Evolutionary conservation across 257 asterid species (phyloP).

Genomic region (Solanum microdontum): DNA sequence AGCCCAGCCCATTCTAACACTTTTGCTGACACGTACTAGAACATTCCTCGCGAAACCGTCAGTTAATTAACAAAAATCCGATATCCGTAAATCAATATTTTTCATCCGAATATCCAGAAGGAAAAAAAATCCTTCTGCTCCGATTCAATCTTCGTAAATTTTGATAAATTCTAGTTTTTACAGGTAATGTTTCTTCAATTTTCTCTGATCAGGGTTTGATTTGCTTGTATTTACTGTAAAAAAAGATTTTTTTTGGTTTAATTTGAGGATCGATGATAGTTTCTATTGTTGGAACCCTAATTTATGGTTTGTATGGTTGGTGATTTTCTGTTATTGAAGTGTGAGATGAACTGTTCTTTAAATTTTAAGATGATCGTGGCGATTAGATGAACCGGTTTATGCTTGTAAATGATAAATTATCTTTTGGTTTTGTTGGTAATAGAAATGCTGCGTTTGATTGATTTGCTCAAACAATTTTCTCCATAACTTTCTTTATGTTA

Average conservation of each 20-base stretch:
- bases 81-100: background rate
- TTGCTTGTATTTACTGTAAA: background rate
- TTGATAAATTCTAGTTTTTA: background rate
- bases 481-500: background rate
- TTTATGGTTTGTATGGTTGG: background rate
- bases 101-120: background rate
- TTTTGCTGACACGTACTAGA: background rate
- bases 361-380: background rate
- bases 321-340: background rate
- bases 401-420: background rate
- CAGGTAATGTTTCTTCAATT: background rate
- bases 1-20: background rate
- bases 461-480: background rate
- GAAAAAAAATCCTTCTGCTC: background rate
- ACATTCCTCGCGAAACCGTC: background rate
- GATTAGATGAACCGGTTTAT: background rate
- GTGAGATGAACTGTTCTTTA: background rate
- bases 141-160: background rate
- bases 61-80: background rate
- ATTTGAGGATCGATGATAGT: background rate
- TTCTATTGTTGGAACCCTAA: background rate
- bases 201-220: background rate
- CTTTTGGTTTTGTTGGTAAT: background rate
- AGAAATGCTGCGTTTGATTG: background rate
- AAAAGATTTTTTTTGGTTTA: background rate